Evolutionary conservation across 2,329 filamentous ascomycete genomes (phyloP).

Genomic region (Nakataea oryzae): DNA sequence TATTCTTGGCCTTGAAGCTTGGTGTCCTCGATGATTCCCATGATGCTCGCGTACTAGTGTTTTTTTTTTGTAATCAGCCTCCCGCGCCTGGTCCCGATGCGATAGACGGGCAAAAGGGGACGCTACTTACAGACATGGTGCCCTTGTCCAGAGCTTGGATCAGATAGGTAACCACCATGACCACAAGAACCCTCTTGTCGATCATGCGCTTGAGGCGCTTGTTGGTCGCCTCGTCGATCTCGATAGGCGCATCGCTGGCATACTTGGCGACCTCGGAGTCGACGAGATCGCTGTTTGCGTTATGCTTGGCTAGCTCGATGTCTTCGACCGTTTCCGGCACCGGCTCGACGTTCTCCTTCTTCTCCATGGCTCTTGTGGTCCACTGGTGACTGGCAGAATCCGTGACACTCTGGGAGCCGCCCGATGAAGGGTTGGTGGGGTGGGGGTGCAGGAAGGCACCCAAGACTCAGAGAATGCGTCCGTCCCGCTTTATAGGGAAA

Average conservation of each 20-base stretch:
- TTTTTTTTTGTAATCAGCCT: not conserved
- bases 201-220: slow-evolving; percentile 42
- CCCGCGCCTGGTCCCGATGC: too few relatives aligned
- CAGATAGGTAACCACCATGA: slow-evolving; percentile 53
- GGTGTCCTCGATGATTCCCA: slow-evolving; percentile 28
- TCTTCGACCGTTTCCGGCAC: not conserved
- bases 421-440: not conserved
- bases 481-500: not conserved
- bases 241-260: slow-evolving; percentile 30
- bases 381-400: not conserved
- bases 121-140: slow-evolving; percentile 20
- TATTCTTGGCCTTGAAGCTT: slow-evolving; percentile 32
- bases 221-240: slow-evolving; percentile 38
- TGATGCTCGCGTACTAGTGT: slow-evolving; percentile 18
- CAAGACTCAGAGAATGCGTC: not conserved
- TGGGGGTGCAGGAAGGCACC: not conserved
- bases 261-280: slow-evolving; percentile 44
- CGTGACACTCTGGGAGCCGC: not conserved
- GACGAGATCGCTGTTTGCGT: not conserved
- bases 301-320: not conserved
- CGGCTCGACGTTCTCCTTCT: slow-evolving; percentile 20
- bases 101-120: slow-evolving; percentile 25
- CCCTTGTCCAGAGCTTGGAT: slow-evolving; percentile 43
- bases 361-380: slow-evolving; percentile 37
- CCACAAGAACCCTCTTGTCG: slow-evolving; percentile 41